Evolutionary conservation across 148 eudicot species (phyloP), one percentile per base, ranked within the genome.

Genomic region (Tetragonia tetragonoides): DNA sequence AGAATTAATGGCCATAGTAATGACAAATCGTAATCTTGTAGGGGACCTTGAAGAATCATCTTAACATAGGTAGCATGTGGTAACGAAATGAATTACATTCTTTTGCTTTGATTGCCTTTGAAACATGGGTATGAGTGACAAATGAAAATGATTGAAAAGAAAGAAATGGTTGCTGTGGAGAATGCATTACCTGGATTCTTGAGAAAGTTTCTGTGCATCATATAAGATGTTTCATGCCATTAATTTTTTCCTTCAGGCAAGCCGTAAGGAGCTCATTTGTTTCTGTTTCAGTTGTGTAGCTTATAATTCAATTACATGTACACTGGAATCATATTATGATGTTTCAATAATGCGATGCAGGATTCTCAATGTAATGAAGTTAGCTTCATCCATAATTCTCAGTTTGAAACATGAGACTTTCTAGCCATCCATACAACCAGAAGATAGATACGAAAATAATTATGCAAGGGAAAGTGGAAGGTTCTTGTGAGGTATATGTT

Each of bases 401-500:
- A n/a, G n/a, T n/a, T n/a, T n/a, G n/a, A n/a, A n/a, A 81, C 89
- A 85, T 49, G 79, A 81, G 68, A 68, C 80, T 88, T 70, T 51
- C 84, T 49, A 81, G 83, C 23, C 86, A 85, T 81, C 37, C 76
- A 34, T 62, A 71, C 68, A 81, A 85, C 74, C 82, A 82, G 17
- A 90, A 72, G 59, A 53, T 57, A 81, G 77, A 77, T 12, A 69
- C 79, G 46, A 89, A 90, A 85, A 83, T 83, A 56, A 74, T 88
- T 51, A 89, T 97, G 7, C 67, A 65, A 79, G 97, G 94, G 49
- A 93, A 89, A 79, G 97, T 95, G 80, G 92, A 90, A 68, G 88
- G 84, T 20, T 85, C 76, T 72, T 80, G 89, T 76, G 84, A 87
- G 97, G 99, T 91, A 87, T 82, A 16, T 69, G 41, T 41, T 76